Percentiles rank a stretch among this genome's conserved stretches.
These are phyloP conservation scores for Silene latifolia DNA, from an alignment of 148 eudicot genomes.

Conservation along the genomic window DNA sequence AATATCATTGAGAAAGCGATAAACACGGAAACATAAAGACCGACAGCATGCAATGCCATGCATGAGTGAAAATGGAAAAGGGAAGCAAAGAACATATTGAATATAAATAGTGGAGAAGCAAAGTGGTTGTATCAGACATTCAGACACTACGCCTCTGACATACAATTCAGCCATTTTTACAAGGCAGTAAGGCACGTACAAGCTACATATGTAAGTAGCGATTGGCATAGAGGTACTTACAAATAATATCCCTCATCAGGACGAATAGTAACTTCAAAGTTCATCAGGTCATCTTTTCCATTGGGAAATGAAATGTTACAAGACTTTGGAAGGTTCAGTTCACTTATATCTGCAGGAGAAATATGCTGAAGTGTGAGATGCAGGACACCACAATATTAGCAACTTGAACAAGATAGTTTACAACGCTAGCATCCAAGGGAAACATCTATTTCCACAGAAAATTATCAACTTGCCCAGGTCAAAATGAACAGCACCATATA, in stretches of 20 bases:
- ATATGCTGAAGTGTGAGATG: background rate
- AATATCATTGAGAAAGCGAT: background rate
- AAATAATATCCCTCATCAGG: constrained; percentile 79
- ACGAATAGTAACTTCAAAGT: constrained; percentile 67
- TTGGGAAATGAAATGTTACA: constrained; percentile 64
- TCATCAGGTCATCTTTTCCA: constrained; percentile 82
- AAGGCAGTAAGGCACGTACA: background rate
- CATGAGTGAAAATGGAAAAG: background rate
- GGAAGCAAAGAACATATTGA: background rate
- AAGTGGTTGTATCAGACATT: background rate
- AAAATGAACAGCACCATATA: background rate
- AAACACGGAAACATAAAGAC: background rate
- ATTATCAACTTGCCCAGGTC: background rate
- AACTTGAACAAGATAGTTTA: background rate
- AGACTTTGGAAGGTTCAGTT: constrained; percentile 61
- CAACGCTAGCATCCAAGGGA: background rate
- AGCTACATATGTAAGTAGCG: background rate
- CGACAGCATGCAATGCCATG: background rate
- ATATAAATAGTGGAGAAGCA: background rate
- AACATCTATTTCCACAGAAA: background rate
- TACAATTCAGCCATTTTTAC: background rate
- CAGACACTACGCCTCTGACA: background rate
- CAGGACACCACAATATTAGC: background rate
- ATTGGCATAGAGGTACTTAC: constrained; percentile 30
- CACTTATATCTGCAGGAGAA: constrained; percentile 61